Evolutionary conservation across 768 basidiomycete genomes (phyloP).

Genomic region (Holtermanniella nyarrowii): DNA sequence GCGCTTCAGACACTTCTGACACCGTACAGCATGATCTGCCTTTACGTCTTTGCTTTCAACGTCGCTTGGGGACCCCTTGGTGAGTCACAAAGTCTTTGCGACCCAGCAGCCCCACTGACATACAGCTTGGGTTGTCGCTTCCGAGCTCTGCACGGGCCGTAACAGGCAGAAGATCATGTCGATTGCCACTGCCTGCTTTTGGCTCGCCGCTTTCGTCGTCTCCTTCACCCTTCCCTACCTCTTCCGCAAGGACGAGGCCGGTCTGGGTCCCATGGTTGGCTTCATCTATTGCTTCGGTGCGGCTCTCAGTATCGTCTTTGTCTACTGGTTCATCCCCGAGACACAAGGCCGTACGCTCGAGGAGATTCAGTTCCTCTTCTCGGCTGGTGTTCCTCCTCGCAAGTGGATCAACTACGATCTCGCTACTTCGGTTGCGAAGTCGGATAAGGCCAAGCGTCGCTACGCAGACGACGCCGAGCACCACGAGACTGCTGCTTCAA

Average conservation of each 20-base stretch:
- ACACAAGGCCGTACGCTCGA: conserved; percentile 29
- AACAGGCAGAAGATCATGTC: conserved; percentile 38
- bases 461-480: conserved; percentile 18
- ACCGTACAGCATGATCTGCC: conserved; percentile 25
- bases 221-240: conserved; percentile 41
- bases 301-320: conserved; percentile 23
- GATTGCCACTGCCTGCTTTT: conserved; percentile 40
- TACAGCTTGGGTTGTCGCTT: conserved; percentile 25
- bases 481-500: conserved; percentile 7
- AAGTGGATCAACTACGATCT: conserved; percentile 28
- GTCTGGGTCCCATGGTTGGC: conserved; percentile 36
- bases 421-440: conserved; percentile 21
- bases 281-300: conserved; percentile 30
- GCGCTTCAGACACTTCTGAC: not conserved
- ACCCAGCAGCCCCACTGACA: not conserved
- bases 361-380: conserved; percentile 24
- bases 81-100: not conserved
- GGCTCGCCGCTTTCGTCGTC: conserved; percentile 39
- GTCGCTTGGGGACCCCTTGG: conserved; percentile 35
- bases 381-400: conserved; percentile 24
- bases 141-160: conserved; percentile 27
- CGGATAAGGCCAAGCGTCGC: conserved; percentile 19
- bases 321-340: conserved; percentile 38
- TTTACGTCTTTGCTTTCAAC: conserved; percentile 41
- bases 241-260: conserved; percentile 26